Percentiles rank a stretch among this genome's conserved stretches.
Conservation (phyloP, 1,139 yeast species). For the Hemisphaericaspora xylofermentans region DNA sequence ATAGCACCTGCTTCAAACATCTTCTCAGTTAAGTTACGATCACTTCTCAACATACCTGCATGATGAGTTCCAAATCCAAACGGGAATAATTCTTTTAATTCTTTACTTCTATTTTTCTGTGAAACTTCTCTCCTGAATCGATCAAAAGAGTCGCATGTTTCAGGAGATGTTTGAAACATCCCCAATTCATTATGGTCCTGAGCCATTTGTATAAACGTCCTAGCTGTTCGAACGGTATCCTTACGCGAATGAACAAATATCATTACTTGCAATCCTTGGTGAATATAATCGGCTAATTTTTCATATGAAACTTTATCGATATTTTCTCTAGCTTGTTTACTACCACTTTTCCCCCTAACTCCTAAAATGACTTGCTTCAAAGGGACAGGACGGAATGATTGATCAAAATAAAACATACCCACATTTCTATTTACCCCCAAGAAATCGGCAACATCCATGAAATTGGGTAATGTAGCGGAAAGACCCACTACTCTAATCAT, state of each 20-base stretch:
- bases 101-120: constrained; percentile 69
- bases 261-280: constrained; percentile 87
- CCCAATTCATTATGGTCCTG: constrained; percentile 54
- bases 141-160: constrained; percentile 38
- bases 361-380: constrained; percentile 86
- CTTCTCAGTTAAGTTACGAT: constrained; percentile 84
- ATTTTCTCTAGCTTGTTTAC: constrained; percentile 69
- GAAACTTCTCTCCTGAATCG: constrained; percentile 64
- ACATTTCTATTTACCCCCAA: constrained; percentile 84
- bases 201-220: constrained; percentile 70
- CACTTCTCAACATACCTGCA: constrained; percentile 94
- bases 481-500: constrained; percentile 96
- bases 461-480: constrained; percentile 95
- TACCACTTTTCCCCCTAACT: constrained; percentile 76
- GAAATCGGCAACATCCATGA: constrained; percentile 92
- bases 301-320: constrained; percentile 77
- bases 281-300: constrained; percentile 65
- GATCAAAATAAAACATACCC: constrained; percentile 94
- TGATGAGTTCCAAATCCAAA: constrained; percentile 93
- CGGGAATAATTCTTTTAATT: constrained; percentile 75
- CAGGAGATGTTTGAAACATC: constrained; percentile 59
- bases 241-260: constrained; percentile 94
- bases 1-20: constrained; percentile 85
- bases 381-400: constrained; percentile 92
- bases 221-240: constrained; percentile 84